Evolutionary conservation across 2,329 filamentous ascomycete genomes (phyloP).

Genomic region (Chrysoporthe cubensis): DNA sequence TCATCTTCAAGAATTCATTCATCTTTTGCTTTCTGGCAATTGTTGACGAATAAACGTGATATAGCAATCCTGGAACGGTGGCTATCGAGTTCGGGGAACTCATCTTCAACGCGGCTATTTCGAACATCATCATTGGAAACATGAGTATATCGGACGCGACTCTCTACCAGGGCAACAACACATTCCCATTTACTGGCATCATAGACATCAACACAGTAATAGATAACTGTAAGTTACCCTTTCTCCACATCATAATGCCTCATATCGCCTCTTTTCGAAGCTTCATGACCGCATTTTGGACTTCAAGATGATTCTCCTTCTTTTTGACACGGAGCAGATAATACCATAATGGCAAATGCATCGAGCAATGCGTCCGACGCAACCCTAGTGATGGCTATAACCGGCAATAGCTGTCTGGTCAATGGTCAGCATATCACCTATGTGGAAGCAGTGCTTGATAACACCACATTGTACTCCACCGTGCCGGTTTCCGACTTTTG

Average conservation of each 20-base stretch:
- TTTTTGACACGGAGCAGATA: not conserved
- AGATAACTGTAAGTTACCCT: not conserved
- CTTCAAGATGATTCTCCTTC: not conserved
- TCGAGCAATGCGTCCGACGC: conserved; percentile 11
- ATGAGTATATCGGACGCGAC: conserved; percentile 12
- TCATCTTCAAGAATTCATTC: not conserved
- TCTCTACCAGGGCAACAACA: conserved; percentile 16
- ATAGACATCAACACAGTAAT: conserved; percentile 11
- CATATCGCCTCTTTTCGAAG: not conserved
- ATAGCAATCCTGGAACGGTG: conserved; percentile 9
- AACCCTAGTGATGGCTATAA: conserved; percentile 12
- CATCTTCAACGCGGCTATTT: conserved; percentile 14
- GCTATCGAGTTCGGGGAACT: conserved; percentile 15
- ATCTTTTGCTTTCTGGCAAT: not conserved
- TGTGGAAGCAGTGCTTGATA: conserved; percentile 12
- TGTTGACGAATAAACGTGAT: not conserved
- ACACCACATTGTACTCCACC: conserved; percentile 12
- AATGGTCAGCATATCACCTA: conserved; percentile 16
- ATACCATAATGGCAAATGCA: conserved; percentile 9
- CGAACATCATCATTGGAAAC: conserved; percentile 12
- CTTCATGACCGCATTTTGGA: not conserved
- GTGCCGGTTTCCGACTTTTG: conserved; percentile 1
- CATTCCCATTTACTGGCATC: conserved; percentile 15
- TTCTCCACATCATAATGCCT: not conserved
- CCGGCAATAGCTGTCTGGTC: conserved; percentile 12